Evolutionary conservation across 139 green algal species (phyloP).

Genomic region (Haematococcus lacustris): DNA sequence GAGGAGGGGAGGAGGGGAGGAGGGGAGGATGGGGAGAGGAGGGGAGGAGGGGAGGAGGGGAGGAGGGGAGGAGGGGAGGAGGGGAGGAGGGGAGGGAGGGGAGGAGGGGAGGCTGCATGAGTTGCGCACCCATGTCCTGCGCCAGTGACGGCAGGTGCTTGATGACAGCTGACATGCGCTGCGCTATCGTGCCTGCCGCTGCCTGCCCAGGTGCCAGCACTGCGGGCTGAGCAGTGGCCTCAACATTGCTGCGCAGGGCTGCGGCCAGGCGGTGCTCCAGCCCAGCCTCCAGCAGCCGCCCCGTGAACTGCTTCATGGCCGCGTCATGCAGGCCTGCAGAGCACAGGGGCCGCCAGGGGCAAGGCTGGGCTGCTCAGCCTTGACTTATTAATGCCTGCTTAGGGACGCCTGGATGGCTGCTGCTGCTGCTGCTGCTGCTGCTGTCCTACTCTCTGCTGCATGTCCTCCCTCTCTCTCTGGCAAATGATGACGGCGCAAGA

Average conservation of each 20-base stretch:
- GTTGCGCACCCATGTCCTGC: not conserved
- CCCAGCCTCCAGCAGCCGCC: constrained; percentile 15
- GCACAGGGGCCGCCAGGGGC: not conserved
- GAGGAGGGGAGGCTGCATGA: not conserved
- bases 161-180: not conserved
- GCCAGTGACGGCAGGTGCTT: not conserved
- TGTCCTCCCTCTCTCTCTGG: not conserved
- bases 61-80: too few relatives aligned
- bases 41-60: too few relatives aligned
- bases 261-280: constrained; percentile 37
- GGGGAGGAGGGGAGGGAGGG: not conserved
- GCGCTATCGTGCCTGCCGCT: not conserved
- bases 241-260: constrained; percentile 14
- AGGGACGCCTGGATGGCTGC: not conserved
- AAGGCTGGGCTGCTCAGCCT: too few relatives aligned
- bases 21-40: not conserved
- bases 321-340: not conserved
- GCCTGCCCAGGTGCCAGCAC: not conserved
- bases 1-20: not conserved
- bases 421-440: not conserved
- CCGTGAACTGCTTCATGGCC: not conserved
- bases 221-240: not conserved
- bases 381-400: not conserved
- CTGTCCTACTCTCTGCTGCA: not conserved
- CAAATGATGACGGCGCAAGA: not conserved